Evolutionary conservation across 2,329 filamentous ascomycete species (phyloP).

Genomic region (Cryphonectria naterciae): DNA sequence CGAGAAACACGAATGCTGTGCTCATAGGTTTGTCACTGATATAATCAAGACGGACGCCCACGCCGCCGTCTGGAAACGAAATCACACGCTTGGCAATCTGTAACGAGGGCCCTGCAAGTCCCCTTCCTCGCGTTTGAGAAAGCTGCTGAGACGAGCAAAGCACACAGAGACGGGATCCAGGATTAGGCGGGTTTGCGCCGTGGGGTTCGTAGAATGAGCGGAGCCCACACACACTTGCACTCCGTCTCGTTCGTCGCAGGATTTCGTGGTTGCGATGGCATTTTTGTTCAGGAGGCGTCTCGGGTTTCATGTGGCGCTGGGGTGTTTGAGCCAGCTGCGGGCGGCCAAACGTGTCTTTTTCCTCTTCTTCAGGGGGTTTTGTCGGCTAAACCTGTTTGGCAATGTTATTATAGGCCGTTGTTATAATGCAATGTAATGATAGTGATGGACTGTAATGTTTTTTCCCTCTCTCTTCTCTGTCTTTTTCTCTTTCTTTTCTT

Average conservation of each 20-base stretch:
- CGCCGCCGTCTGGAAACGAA: background rate
- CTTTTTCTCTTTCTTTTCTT: background rate
- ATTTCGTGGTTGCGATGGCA: constrained; percentile 1
- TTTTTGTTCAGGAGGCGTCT: constrained; percentile 4
- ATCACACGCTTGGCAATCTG: constrained; percentile 8
- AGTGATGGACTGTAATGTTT: background rate
- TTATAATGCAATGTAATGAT: background rate
- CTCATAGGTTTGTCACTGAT: background rate
- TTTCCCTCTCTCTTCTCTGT: too few relatives aligned
- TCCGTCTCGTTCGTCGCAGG: background rate
- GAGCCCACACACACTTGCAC: background rate
- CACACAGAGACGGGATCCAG: background rate
- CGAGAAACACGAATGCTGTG: background rate
- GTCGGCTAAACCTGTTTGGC: background rate
- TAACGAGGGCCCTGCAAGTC: background rate
- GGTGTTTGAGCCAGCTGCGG: background rate
- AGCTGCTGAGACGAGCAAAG: background rate
- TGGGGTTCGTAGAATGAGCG: background rate
- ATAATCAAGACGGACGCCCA: background rate
- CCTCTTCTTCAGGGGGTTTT: background rate
- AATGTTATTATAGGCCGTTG: background rate
- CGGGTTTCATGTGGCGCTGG: constrained; percentile 14
- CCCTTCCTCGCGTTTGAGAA: background rate
- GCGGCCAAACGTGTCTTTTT: background rate
- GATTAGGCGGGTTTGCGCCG: background rate